Base-by-base conservation (phyloP, 352 stramenopile genomes). In the Globisporangium barbulae region DNA sequence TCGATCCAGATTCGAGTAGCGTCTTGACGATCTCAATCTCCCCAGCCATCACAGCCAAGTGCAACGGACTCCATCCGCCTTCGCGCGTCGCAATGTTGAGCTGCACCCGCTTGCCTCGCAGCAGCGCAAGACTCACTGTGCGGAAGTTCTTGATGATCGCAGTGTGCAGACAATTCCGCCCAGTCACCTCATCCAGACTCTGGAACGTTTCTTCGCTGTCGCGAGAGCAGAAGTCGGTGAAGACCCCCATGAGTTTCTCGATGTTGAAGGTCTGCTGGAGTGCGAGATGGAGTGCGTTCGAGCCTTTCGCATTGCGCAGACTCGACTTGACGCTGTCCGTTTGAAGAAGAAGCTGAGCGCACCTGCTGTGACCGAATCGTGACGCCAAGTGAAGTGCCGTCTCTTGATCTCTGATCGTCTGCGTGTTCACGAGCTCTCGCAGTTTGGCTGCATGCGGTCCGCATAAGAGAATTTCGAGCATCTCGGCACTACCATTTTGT, bases 221-320 rank as follows among this genome's bases (percentile, higher is more conserved):
- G 0, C 22, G 48, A 21, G 60, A 65, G 3, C 58, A 65, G 50
- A 69, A 52, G 2, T 64, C 33, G 22, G 85, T 54, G 53, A 92
- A 89, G 8, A 67, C 61, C 0, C 75, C 44, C 2, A 88, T 59
- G 5, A 92, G 74, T 21, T 70, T 70, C 0, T 88, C 76, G 35
- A 92, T 82, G 56, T 89, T 74, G 49, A 93, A 93, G 5, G 74
- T 78, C 49, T 84, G 79, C 35, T 76, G 63, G 0, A 91, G 68
- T n/a, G 75, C 74, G 10, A 91, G 65, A 53, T 93, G 81, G 17
- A 93, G 62, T 0, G 78, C 74, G 25, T 81, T 91, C 37, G 72
- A 79, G 5, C 83, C 79, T 53, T 64, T 73, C 22, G 52, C 25
- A 19, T 79, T 71, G 12, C 64, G 61, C 19, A 87, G 15, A 52